Conservation (phyloP, 2,329 filamentous ascomycete genomes). For the Aplosporella prunicola region DNA sequence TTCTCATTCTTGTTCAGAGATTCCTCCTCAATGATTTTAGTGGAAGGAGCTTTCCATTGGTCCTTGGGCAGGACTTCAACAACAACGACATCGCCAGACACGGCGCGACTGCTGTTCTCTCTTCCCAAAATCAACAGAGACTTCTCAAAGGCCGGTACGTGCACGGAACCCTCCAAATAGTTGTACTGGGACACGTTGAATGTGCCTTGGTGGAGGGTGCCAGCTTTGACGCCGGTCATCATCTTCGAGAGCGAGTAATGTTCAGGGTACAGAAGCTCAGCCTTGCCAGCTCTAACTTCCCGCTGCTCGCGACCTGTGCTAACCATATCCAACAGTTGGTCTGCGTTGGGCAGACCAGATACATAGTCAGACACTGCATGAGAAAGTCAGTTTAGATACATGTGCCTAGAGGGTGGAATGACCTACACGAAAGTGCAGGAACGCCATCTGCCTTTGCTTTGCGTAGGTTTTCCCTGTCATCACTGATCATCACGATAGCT, state of each 20-base stretch:
- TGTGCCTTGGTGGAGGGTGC: constrained; percentile 82
- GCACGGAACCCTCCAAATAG: constrained; percentile 87
- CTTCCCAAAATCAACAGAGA: constrained; percentile 78
- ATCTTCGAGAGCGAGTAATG: constrained; percentile 84
- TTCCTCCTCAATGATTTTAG: constrained; percentile 93
- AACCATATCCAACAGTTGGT: constrained; percentile 86
- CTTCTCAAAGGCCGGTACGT: constrained; percentile 83
- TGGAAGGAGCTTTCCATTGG: constrained; percentile 94
- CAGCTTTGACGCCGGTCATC: constrained; percentile 85
- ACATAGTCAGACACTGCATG: constrained; percentile 58
- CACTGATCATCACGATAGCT: constrained; percentile 83
- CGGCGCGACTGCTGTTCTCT: constrained; percentile 90
- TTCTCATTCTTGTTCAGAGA: constrained; percentile 87
- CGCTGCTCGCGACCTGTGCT: constrained; percentile 64
- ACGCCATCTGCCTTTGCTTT: constrained; percentile 72
- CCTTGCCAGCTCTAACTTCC: constrained; percentile 53
- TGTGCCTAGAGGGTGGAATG: not conserved
- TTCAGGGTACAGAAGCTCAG: constrained; percentile 74
- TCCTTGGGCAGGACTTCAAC: constrained; percentile 88
- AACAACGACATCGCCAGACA: constrained; percentile 86
- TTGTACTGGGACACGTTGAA: constrained; percentile 98
- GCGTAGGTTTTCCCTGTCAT: constrained; percentile 77
- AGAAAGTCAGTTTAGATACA: constrained; percentile 13
- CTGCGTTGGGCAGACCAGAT: constrained; percentile 70
- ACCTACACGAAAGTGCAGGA: constrained; percentile 49